phyloP scores from a whole-genome alignment of 805 yeast species.

The Pichia ethanolica region DNA sequence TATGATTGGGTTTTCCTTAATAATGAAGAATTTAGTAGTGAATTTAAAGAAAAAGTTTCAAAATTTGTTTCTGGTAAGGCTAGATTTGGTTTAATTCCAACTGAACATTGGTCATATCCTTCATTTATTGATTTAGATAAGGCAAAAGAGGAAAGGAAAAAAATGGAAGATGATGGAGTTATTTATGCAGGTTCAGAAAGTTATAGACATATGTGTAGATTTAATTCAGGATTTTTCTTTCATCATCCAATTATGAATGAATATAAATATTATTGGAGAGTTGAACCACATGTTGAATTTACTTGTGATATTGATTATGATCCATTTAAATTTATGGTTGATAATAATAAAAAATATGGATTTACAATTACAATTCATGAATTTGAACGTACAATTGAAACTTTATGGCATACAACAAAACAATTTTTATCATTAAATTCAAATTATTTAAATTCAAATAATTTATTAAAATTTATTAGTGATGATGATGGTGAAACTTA shows the following conservation, averaged over 20 bases:
- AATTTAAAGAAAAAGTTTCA: slow-evolving; percentile 51
- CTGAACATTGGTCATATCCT: slow-evolving; percentile 85
- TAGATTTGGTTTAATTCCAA: slow-evolving; percentile 65
- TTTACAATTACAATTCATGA: slow-evolving; percentile 63
- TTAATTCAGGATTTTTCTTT: slow-evolving; percentile 46
- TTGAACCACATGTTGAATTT: slow-evolving; percentile 60
- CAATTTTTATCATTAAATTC: slow-evolving; percentile 39
- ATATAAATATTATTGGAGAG: slow-evolving; percentile 71
- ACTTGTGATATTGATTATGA: slow-evolving; percentile 59
- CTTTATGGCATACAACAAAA: slow-evolving; percentile 49
- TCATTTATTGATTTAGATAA: slow-evolving; percentile 65
- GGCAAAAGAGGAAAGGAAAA: slow-evolving; percentile 56
- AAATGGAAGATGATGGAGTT: slow-evolving; percentile 38
- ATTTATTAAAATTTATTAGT: slow-evolving; percentile 56
- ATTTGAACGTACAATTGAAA: slow-evolving; percentile 47
- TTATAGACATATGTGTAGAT: slow-evolving; percentile 44
- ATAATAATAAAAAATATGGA: slow-evolving; percentile 52
- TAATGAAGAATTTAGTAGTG: slow-evolving; percentile 66
- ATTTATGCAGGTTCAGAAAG: slow-evolving; percentile 35
- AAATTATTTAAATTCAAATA: slow-evolving; percentile 34
- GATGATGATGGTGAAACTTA: slow-evolving; percentile 57
- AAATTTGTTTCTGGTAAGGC: slow-evolving; percentile 57
- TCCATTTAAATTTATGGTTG: slow-evolving; percentile 52
- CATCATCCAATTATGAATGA: slow-evolving; percentile 47
- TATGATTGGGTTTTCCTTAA: slow-evolving; percentile 93